These are phyloP conservation scores for Tephrocybe sp. DNA, from an alignment of 768 basidiomycete genomes.

Conservation along the genomic window DNA sequence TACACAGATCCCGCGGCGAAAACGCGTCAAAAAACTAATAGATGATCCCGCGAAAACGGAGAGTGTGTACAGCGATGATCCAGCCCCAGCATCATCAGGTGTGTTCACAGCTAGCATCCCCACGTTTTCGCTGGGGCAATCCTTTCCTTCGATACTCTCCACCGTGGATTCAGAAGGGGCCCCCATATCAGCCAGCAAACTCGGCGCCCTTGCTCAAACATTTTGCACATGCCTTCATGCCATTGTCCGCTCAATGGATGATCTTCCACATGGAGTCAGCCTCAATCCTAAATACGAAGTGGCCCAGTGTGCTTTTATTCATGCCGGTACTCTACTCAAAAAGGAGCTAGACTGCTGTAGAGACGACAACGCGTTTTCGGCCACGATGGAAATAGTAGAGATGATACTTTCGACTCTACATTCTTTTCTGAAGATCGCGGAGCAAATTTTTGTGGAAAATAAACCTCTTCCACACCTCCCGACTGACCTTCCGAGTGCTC, in stretches of 20 bases:
- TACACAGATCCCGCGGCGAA: constrained; percentile 4
- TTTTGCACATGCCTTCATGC: constrained; percentile 16
- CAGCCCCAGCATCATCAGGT: constrained; percentile 21
- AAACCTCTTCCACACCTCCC: constrained; percentile 24
- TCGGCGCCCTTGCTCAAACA: constrained; percentile 15
- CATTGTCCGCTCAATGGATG: constrained; percentile 15
- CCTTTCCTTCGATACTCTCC: constrained; percentile 33
- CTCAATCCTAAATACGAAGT: constrained; percentile 13
- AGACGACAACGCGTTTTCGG: background rate
- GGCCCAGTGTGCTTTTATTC: constrained; percentile 14
- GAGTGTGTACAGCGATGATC: constrained; percentile 22
- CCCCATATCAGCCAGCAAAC: constrained; percentile 9
- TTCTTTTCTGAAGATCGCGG: constrained; percentile 26
- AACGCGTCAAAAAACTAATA: constrained; percentile 8
- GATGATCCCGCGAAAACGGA: constrained; percentile 19
- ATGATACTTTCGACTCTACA: constrained; percentile 28
- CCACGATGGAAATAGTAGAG: constrained; percentile 23
- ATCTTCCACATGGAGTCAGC: constrained; percentile 13
- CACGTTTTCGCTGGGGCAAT: constrained; percentile 27
- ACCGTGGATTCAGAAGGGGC: constrained; percentile 24
- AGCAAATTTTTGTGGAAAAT: constrained; percentile 19
- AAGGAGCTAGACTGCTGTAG: constrained; percentile 5
- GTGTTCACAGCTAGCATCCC: constrained; percentile 9
- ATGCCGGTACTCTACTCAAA: constrained; percentile 11
- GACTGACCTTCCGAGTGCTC: background rate